Conservation (phyloP, 371 early-diverging fungal species). For the Actinomortierella ambigua region DNA sequence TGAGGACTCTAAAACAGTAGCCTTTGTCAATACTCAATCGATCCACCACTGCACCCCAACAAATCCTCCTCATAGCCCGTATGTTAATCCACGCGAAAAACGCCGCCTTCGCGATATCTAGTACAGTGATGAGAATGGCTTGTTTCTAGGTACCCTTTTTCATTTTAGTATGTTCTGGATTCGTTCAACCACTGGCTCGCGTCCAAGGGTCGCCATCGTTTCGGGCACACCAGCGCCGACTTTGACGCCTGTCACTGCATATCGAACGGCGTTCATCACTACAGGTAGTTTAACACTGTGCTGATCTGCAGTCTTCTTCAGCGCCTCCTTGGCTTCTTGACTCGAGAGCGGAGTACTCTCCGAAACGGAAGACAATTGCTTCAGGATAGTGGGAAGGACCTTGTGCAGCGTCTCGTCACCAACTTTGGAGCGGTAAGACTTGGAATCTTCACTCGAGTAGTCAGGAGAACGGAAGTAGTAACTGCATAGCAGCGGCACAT, state of each 20-base stretch:
- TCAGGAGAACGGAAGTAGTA: conserved; percentile 66
- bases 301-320: conserved; percentile 25
- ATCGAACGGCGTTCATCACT: conserved; percentile 69
- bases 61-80: too few relatives aligned
- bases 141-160: too few relatives aligned
- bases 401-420: conserved; percentile 51
- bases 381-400: conserved; percentile 30
- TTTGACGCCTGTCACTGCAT: conserved; percentile 65
- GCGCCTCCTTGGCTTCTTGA: conserved; percentile 22
- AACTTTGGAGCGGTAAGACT: conserved; percentile 51
- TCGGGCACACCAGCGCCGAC: conserved; percentile 69
- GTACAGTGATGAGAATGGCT: too few relatives aligned
- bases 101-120: too few relatives aligned
- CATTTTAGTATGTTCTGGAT: conserved; percentile 2
- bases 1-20: too few relatives aligned
- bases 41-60: too few relatives aligned
- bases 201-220: conserved; percentile 59
- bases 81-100: too few relatives aligned
- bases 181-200: conserved; percentile 46
- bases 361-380: conserved; percentile 19
- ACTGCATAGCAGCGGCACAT: conserved; percentile 60
- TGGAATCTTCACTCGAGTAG: conserved; percentile 55
- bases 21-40: too few relatives aligned
- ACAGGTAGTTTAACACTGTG: conserved; percentile 52
- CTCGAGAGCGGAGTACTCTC: conserved; percentile 11